Base-by-base conservation (phyloP, 176 grass and related monocot species). In the Rhynchospora breviuscula region DNA sequence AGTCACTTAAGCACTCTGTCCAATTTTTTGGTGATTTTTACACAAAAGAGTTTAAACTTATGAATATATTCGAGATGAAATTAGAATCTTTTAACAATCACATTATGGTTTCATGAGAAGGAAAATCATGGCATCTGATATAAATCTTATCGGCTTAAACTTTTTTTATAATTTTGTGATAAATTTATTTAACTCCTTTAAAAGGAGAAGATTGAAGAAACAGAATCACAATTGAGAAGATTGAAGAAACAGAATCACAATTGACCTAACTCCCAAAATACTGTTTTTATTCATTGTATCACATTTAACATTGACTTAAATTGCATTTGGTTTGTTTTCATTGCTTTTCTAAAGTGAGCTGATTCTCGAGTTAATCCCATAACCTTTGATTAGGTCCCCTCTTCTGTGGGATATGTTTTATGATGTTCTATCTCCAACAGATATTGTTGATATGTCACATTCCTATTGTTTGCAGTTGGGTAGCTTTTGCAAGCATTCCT, bases 71-170 rank as follows among this genome's bases (percentile, higher is more conserved):
- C 15, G 7, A 74, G 21, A 51, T 49, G 51, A 23, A 51, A 74
- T 25, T 51, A 74, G 19, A 44, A 14, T 80, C 8, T 3, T 85
- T 86, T 84, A 66, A 82, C 61, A 56, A 40, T 19, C 5, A 15
- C 65, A 71, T 21, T 63, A 7, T 88, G 63, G 88, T 56, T 77
- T 77, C 49, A 11, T 31, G 53, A 77, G 49, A 77, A 70, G 15
- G 35, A 70, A 77, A 56, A 6, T 77, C 73, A 56, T 56, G 47
- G 53, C 21, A 77, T 77, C 73, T 77, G 49, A 26, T 18, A 21
- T 31, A 52, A 40, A 77, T 77, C 22, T 77, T 77, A 31, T 77
- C 54, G 49, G 22, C 53, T 56, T 77, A 56, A 29, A 77, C 73
- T 77, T 54, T 56, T 31, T 31, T 56, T 3, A 23, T 56, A 6